phyloP scores from a whole-genome alignment of 2,329 filamentous ascomycete genomes.

The Hysterium pulicare region DNA sequence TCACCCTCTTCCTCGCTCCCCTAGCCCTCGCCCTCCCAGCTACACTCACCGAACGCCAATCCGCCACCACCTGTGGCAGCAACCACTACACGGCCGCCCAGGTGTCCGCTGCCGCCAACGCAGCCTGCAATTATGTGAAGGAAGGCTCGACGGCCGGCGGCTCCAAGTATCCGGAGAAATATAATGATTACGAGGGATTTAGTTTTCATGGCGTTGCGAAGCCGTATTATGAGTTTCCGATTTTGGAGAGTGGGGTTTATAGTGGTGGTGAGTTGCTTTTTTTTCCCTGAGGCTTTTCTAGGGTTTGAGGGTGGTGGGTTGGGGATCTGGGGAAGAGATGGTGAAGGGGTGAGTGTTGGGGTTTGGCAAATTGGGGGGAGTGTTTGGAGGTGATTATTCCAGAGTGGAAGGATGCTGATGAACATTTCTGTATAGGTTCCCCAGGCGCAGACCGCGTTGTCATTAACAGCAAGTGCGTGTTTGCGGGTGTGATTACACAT shows the following conservation, averaged over 20 bases:
- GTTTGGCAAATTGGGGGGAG: not conserved
- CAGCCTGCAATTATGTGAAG: conserved; percentile 52
- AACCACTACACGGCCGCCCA: conserved; percentile 51
- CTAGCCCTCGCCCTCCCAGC: conserved; percentile 18
- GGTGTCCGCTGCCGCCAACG: conserved; percentile 49
- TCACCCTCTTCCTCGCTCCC: conserved; percentile 3
- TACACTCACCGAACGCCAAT: conserved; percentile 39
- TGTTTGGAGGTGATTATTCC: not conserved
- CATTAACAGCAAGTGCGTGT: conserved; percentile 55
- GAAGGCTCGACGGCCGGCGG: conserved; percentile 36
- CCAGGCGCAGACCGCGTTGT: conserved; percentile 67
- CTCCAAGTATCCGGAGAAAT: conserved; percentile 56
- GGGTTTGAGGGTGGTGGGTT: not conserved
- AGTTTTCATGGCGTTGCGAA: conserved; percentile 53
- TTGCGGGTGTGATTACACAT: conserved; percentile 66
- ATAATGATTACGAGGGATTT: conserved; percentile 63
- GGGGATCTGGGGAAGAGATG: not conserved
- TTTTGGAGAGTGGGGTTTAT: conserved; percentile 52
- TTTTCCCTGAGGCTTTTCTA: conserved; percentile 1
- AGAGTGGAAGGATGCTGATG: conserved; percentile 1
- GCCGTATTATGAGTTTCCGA: conserved; percentile 63
- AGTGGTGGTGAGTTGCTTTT: conserved; percentile 48
- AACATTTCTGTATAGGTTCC: conserved; percentile 47
- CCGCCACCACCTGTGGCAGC: conserved; percentile 53
- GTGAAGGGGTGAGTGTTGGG: not conserved